These are phyloP conservation scores for Schizophyllum commune DNA, from an alignment of 1,284 basidiomycete genomes.

Conservation along the genomic window DNA sequence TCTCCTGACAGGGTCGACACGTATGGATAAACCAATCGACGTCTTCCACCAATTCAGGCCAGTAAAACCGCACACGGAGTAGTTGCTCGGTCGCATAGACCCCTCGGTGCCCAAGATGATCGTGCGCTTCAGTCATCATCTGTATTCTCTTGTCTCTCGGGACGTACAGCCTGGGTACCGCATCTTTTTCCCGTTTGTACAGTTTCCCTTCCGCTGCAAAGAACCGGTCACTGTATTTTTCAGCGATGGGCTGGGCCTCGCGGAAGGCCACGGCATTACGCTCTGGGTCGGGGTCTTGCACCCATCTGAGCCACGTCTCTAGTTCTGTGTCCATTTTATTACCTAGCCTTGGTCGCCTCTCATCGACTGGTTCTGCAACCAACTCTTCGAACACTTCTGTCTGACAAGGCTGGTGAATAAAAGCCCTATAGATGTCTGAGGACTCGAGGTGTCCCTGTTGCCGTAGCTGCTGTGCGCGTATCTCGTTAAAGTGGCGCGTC, in stretches of 20 bases:
- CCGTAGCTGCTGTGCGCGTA: background rate
- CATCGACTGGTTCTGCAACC: too few relatives aligned
- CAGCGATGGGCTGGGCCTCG: too few relatives aligned
- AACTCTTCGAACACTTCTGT: too few relatives aligned
- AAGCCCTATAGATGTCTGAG: background rate
- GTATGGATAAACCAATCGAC: conserved; percentile 11
- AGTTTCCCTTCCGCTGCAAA: background rate
- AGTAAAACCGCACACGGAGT: conserved; percentile 14
- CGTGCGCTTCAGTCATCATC: conserved; percentile 15
- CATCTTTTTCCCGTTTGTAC: background rate
- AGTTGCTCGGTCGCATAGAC: conserved; percentile 13
- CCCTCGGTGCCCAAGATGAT: conserved; percentile 20
- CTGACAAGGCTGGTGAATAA: too few relatives aligned
- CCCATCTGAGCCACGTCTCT: too few relatives aligned
- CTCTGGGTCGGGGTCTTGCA: too few relatives aligned
- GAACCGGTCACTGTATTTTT: background rate
- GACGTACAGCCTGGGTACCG: conserved; percentile 11
- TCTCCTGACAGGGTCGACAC: conserved; percentile 9
- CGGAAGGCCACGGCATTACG: too few relatives aligned
- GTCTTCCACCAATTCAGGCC: conserved; percentile 13
- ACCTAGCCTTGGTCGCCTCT: too few relatives aligned
- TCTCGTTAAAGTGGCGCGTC: background rate
- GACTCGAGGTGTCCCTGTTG: background rate
- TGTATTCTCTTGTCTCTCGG: conserved; percentile 5
- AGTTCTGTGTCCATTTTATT: too few relatives aligned